phyloP scores from a whole-genome alignment of 2,329 filamentous ascomycete species.

The Rugonectria rugulosa region DNA sequence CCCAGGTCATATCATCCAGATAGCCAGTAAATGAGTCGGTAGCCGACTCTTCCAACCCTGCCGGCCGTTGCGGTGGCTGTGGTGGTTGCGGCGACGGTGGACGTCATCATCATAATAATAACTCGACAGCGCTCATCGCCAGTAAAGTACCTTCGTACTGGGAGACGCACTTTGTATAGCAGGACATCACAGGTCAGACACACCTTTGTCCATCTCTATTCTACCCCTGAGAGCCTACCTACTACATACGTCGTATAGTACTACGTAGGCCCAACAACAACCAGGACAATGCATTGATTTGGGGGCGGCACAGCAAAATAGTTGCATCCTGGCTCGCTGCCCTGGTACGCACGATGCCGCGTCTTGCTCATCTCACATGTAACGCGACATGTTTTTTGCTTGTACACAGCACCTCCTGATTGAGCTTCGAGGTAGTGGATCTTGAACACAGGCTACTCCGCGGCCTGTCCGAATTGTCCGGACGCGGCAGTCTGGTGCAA shows the following conservation, averaged over 20 bases:
- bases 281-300: too few species aligned
- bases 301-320: neutral
- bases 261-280: too few species aligned
- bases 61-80: too few species aligned
- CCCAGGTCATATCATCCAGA: neutral
- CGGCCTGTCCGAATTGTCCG: neutral
- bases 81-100: neutral
- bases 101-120: neutral
- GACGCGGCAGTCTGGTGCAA: neutral
- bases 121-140: too few species aligned
- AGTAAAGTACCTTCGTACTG: too few species aligned
- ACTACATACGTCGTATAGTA: too few species aligned
- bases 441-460: neutral
- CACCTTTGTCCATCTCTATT: too few species aligned
- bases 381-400: neutral
- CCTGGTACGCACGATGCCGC: neutral
- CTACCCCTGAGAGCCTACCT: too few species aligned
- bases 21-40: neutral
- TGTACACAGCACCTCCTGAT: conserved; percentile 10
- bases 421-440: conserved; percentile 6
- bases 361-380: neutral
- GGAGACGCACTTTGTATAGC: too few species aligned
- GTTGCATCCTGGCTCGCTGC: neutral
- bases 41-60: too few species aligned
- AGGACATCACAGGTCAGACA: neutral